Conservation (phyloP, 179 eudicot genomes). For the Spinacia oleracea region DNA sequence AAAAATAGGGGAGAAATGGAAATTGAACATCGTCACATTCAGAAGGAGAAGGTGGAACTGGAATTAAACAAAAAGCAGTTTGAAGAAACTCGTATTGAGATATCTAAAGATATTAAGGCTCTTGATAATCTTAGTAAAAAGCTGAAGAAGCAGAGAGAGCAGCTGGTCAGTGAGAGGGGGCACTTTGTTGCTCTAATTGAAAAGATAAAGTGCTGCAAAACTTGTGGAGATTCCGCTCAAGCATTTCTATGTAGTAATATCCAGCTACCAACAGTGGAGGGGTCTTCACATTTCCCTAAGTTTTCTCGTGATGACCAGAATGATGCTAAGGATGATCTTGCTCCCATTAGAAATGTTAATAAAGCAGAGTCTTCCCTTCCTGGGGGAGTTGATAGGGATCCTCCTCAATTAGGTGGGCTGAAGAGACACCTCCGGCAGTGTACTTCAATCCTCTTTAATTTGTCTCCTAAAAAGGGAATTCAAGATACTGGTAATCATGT, state of each 20-base stretch:
- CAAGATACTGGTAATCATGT: conserved; percentile 35
- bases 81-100: conserved; percentile 63
- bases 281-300: conserved; percentile 32
- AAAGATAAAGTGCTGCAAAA: conserved; percentile 57
- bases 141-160: conserved; percentile 63
- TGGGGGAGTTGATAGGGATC: conserved; percentile 31
- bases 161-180: conserved; percentile 55
- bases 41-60: conserved; percentile 62
- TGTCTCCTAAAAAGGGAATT: conserved; percentile 54
- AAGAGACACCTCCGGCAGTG: conserved; percentile 65
- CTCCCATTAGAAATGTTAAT: conserved; percentile 20
- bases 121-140: conserved; percentile 67
- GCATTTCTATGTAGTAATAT: conserved; percentile 49
- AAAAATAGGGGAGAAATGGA: conserved; percentile 57
- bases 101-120: conserved; percentile 66
- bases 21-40: conserved; percentile 43
- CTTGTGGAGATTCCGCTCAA: conserved; percentile 59
- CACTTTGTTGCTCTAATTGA: conserved; percentile 58
- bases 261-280: conserved; percentile 41
- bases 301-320: conserved; percentile 35
- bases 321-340: conserved; percentile 26
- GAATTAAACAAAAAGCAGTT: conserved; percentile 54
- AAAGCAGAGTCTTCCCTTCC: conserved; percentile 24
- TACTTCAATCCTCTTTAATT: conserved; percentile 51
- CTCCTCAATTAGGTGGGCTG: conserved; percentile 52